Conservation (phyloP, 192 early-diverging fungal genomes). For the Coemansia interrupta region DNA sequence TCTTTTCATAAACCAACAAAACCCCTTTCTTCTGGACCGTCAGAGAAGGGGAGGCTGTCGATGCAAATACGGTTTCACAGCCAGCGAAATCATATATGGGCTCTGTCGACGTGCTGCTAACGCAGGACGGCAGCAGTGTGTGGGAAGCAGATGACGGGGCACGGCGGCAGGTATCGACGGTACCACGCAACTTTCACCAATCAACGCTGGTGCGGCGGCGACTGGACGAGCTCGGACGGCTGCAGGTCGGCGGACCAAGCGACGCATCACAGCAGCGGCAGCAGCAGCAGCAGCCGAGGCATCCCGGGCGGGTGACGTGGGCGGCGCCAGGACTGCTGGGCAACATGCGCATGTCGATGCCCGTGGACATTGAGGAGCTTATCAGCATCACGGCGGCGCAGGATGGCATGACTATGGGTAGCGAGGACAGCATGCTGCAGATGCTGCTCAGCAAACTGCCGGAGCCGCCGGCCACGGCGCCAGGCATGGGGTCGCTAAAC, state of each 20-base stretch:
- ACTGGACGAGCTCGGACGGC: background rate
- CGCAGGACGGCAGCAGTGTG: slow-evolving; percentile 9
- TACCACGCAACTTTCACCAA: slow-evolving; percentile 25
- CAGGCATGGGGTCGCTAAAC: slow-evolving; percentile 10
- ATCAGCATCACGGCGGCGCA: slow-evolving; percentile 16
- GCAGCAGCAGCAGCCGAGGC: background rate
- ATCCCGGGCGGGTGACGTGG: background rate
- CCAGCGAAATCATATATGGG: slow-evolving; percentile 9
- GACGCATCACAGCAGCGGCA: slow-evolving; percentile 3
- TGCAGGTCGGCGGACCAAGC: background rate
- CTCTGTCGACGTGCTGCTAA: slow-evolving; percentile 11
- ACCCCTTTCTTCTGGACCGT: too few species aligned
- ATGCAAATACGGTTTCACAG: slow-evolving; percentile 1
- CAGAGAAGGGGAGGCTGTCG: too few species aligned
- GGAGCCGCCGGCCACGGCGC: slow-evolving; percentile 27
- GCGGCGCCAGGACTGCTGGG: background rate
- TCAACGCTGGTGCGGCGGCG: slow-evolving; percentile 33
- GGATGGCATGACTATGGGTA: background rate
- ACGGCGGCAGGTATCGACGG: slow-evolving; percentile 15
- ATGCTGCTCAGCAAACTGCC: slow-evolving; percentile 42
- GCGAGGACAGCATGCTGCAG: slow-evolving; percentile 41
- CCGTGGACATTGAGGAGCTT: slow-evolving; percentile 25
- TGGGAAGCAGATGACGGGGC: slow-evolving; percentile 8
- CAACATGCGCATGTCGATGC: slow-evolving; percentile 33
- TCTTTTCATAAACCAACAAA: too few species aligned